These are phyloP conservation scores for Cryphonectria radicalis DNA, from an alignment of 2,329 filamentous ascomycete species.

Conservation along the genomic window DNA sequence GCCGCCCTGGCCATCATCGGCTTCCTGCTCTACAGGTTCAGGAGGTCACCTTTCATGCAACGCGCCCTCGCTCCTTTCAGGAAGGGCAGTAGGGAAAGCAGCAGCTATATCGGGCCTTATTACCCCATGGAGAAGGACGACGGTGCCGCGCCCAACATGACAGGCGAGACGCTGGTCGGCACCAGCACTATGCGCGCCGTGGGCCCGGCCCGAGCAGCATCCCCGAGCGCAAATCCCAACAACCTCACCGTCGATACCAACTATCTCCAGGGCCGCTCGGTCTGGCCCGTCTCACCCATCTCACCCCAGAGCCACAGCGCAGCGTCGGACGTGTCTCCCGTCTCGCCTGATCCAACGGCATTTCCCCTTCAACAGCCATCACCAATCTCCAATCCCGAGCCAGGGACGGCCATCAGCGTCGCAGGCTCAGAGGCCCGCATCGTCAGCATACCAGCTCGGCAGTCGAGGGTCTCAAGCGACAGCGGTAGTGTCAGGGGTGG, in stretches of 20 bases:
- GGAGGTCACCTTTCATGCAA: conserved; percentile 1
- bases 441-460: conserved; percentile 16
- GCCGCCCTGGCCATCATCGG: conserved; percentile 2
- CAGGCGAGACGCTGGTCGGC: conserved; percentile 13
- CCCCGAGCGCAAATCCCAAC: not conserved
- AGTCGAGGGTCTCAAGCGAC: not conserved
- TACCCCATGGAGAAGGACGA: conserved; percentile 14
- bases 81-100: not conserved
- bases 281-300: conserved; percentile 16
- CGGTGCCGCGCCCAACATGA: conserved; percentile 12
- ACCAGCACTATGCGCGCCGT: not conserved
- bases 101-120: conserved; percentile 1
- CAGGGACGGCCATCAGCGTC: conserved; percentile 8
- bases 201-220: not conserved
- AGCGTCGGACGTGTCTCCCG: conserved; percentile 12
- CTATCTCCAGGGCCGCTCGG: not conserved
- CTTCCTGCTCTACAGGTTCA: conserved; percentile 15
- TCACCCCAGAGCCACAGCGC: not conserved
- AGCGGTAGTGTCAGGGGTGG: not conserved
- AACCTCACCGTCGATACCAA: conserved; percentile 16
- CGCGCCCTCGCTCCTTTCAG: conserved; percentile 6
- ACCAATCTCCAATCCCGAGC: not conserved
- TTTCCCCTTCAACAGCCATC: conserved; percentile 9
- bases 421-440: conserved; percentile 13
- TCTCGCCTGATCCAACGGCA: conserved; percentile 3